Evolutionary conservation across 2,329 filamentous ascomycete species (phyloP).

Genomic region (Ophiostoma angusticollis): DNA sequence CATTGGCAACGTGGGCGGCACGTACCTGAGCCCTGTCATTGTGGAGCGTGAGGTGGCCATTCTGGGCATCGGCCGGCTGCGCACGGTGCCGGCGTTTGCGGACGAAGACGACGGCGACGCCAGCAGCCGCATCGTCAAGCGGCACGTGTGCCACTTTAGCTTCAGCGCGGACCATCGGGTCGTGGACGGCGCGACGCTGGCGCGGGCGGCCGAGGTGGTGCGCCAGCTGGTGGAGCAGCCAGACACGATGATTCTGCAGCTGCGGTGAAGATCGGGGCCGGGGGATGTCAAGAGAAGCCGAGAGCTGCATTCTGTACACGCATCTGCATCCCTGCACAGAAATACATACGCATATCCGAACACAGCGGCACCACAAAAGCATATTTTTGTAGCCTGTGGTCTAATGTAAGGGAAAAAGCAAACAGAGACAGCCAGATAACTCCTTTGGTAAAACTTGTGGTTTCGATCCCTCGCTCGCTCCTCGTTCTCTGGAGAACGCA

Average conservation of each 20-base stretch:
- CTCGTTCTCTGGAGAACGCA: too few relatives aligned
- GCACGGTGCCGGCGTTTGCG: conserved; percentile 67
- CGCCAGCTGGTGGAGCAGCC: conserved; percentile 69
- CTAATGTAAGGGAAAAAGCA: too few relatives aligned
- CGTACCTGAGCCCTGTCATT: conserved; percentile 82
- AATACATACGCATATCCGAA: too few relatives aligned
- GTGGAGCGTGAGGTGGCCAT: conserved; percentile 87
- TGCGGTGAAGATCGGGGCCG: conserved; percentile 38
- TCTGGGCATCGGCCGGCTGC: conserved; percentile 72
- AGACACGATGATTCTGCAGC: conserved; percentile 71
- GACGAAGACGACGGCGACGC: conserved; percentile 29
- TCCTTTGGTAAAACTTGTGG: too few relatives aligned
- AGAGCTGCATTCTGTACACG: neutral
- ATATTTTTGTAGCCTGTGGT: neutral
- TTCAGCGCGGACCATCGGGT: conserved; percentile 95
- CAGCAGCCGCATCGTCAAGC: neutral
- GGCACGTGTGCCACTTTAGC: conserved; percentile 78
- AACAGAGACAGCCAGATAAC: too few relatives aligned
- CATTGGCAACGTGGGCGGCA: conserved; percentile 88
- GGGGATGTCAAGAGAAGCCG: neutral
- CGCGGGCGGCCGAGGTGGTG: conserved; percentile 74
- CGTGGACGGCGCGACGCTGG: conserved; percentile 89
- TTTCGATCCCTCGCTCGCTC: too few relatives aligned
- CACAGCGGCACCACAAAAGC: neutral
- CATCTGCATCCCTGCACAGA: conserved; percentile 2